Percentiles rank a stretch among this genome's conserved stretches.
These are phyloP conservation scores for Candida albicans DNA, from an alignment of 1,139 yeast genomes.

Conservation along the genomic window DNA sequence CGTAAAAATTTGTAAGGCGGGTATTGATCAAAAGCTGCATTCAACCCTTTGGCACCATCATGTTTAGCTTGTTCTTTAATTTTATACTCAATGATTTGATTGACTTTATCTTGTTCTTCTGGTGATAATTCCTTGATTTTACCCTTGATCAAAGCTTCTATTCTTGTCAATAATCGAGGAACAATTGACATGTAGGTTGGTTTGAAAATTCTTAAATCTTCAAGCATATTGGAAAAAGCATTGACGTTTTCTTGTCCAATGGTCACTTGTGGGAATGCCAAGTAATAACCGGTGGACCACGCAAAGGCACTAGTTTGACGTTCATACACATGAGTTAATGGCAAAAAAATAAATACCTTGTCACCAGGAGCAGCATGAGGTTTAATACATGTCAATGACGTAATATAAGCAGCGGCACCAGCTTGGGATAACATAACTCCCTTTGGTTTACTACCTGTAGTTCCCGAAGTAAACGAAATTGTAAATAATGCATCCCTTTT, in stretches of 20 bases:
- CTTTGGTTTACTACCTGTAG: constrained; percentile 65
- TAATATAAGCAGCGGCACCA: constrained; percentile 47
- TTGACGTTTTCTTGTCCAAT: constrained; percentile 15
- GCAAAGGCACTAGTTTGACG: constrained; percentile 35
- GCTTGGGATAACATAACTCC: constrained; percentile 62
- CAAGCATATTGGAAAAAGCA: constrained; percentile 15
- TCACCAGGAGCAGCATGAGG: constrained; percentile 18
- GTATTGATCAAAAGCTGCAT: constrained; percentile 23
- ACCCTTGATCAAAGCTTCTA: constrained; percentile 41
- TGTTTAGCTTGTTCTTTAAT: constrained; percentile 21
- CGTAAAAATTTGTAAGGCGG: constrained; percentile 27
- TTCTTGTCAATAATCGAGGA: constrained; percentile 32
- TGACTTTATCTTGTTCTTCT: constrained; percentile 17
- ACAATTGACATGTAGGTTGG: constrained; percentile 37
- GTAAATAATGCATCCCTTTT: constrained; percentile 54
- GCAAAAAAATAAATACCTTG: constrained; percentile 29
- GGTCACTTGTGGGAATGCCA: constrained; percentile 40
- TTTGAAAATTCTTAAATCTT: constrained; percentile 29
- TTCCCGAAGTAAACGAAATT: constrained; percentile 72
- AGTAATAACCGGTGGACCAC: constrained; percentile 33
- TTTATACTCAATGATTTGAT: constrained; percentile 26
- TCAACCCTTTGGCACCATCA: constrained; percentile 28
- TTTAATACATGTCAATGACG: constrained; percentile 19
- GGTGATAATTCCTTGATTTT: constrained; percentile 24
- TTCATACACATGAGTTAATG: constrained; percentile 40